Conservation (phyloP, 1,139 yeast species). For the Lizanozyma gosingica region DNA sequence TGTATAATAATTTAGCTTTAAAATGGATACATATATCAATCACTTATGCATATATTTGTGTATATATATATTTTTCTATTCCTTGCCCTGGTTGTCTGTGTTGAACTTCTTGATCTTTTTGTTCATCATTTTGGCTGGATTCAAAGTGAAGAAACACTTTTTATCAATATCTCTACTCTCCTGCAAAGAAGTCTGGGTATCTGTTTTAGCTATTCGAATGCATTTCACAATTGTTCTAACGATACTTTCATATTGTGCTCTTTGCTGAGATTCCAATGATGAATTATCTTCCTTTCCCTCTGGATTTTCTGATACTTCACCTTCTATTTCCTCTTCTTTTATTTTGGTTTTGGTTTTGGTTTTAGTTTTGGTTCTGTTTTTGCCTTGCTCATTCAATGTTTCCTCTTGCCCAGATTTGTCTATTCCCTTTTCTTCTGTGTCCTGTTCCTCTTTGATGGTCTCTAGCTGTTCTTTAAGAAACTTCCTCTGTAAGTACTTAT, state of each 20-base stretch:
- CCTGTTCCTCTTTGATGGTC: constrained; percentile 7
- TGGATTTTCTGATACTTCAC: not conserved
- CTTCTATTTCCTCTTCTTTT: constrained; percentile 13
- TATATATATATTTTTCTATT: not conserved
- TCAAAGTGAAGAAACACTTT: constrained; percentile 31
- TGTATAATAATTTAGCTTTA: too few relatives aligned
- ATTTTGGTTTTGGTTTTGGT: constrained; percentile 5
- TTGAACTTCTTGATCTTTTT: constrained; percentile 16
- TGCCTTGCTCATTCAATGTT: constrained; percentile 4
- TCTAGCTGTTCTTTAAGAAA: constrained; percentile 22
- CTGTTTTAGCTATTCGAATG: constrained; percentile 20
- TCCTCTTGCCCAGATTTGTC: constrained; percentile 4
- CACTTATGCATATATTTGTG: too few relatives aligned
- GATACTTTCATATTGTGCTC: constrained; percentile 20
- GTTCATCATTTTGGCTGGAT: constrained; percentile 30
- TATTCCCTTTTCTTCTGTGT: constrained; percentile 3
- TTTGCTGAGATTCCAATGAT: constrained; percentile 2
- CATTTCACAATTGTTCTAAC: constrained; percentile 26
- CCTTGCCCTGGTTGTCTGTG: not conserved
- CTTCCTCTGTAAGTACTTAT: constrained; percentile 56
- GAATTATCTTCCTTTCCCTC: too few relatives aligned
- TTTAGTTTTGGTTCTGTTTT: constrained; percentile 2
- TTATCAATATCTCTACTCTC: constrained; percentile 33
- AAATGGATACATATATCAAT: too few relatives aligned
- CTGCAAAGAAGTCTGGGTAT: constrained; percentile 26